Evolutionary conservation across 2,329 filamentous ascomycete genomes (phyloP).

Genomic region (Elsinoe ampelina): DNA sequence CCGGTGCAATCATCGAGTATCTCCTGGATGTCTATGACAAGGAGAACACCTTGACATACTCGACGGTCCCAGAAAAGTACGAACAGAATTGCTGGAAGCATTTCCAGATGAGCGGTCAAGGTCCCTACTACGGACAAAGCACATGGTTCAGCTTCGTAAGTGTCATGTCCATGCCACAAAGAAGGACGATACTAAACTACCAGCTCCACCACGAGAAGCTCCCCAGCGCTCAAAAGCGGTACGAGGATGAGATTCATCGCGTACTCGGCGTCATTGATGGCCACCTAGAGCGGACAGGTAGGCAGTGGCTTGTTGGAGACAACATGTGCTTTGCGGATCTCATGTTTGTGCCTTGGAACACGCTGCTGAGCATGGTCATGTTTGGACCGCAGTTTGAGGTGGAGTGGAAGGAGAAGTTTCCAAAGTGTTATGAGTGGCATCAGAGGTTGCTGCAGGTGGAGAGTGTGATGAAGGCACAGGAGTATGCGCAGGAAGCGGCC

Average conservation of each 20-base stretch:
- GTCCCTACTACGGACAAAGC: slow-evolving; percentile 35
- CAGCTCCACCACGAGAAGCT: slow-evolving; percentile 36
- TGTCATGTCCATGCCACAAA: not conserved
- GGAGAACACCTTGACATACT: slow-evolving; percentile 22
- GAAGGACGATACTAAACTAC: not conserved
- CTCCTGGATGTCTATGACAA: slow-evolving; percentile 28
- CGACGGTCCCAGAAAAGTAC: slow-evolving; percentile 20
- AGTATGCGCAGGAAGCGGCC: not conserved
- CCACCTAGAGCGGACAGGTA: slow-evolving; percentile 26
- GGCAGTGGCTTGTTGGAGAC: slow-evolving; percentile 35
- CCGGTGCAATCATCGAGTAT: slow-evolving; percentile 25
- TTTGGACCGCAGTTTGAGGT: slow-evolving; percentile 14
- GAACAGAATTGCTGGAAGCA: slow-evolving; percentile 24
- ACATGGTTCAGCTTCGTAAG: slow-evolving; percentile 31
- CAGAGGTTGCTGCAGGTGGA: slow-evolving; percentile 22
- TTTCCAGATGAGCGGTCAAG: slow-evolving; percentile 30
- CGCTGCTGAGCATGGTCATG: slow-evolving; percentile 22
- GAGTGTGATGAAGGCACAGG: slow-evolving; percentile 22
- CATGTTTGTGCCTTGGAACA: slow-evolving; percentile 33
- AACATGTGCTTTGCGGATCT: slow-evolving; percentile 37
- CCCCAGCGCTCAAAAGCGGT: slow-evolving; percentile 35
- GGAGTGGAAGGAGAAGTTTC: slow-evolving; percentile 24
- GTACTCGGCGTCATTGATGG: slow-evolving; percentile 37
- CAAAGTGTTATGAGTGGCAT: slow-evolving; percentile 23
- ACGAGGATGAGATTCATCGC: slow-evolving; percentile 36